Base-by-base conservation (phyloP, 768 basidiomycete species). In the Amylocystis lapponica region DNA sequence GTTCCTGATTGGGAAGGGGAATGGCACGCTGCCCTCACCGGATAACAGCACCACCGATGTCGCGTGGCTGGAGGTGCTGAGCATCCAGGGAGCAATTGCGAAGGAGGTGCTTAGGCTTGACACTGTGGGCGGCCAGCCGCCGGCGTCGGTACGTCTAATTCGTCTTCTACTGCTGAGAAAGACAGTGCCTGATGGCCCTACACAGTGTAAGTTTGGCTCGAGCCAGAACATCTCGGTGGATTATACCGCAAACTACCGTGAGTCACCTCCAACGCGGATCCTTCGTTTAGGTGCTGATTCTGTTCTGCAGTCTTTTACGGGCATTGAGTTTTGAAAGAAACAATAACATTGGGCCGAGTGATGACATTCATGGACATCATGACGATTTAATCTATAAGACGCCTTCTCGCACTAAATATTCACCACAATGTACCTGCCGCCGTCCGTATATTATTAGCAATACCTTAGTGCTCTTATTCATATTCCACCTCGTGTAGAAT, bases 51-150 rank as follows among this genome's bases (percentile, higher is more conserved):
- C 49, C 17, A 41, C 29, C 26, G 61, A 68, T 41, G 59, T 72
- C n/a, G 56, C 62, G 19, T 72, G 68, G 68, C 56, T 64, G 29
- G 49, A 61, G 26, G 53, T 66, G 16, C 53, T 46, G 10, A 51
- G 55, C 39, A 50, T 61, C 25, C 32, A 54, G 41, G 61, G 61
- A 20, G 41, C 45, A 13, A 46, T 61, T 19, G 60, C 61, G 27
- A 46, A 51, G 40, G 51, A 52, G 35, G 54, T 65, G 16, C 57
- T 57, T 50, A 48, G 63, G 14, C 53, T 55, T 36, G 51, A 58
- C 34, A 60, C 63, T 5, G 46, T 57, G 11, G 63, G 62, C 33
- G 64, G 63, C 29, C 64, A 64, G 47, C 62, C 63, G 1, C 64
- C 63, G 11, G n/a, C 55, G 11, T 52, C 50, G 3, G 62, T 63